phyloP scores from a whole-genome alignment of 23 red algal genomes.

The Cyanidiococcus yangmingshanensis region DNA sequence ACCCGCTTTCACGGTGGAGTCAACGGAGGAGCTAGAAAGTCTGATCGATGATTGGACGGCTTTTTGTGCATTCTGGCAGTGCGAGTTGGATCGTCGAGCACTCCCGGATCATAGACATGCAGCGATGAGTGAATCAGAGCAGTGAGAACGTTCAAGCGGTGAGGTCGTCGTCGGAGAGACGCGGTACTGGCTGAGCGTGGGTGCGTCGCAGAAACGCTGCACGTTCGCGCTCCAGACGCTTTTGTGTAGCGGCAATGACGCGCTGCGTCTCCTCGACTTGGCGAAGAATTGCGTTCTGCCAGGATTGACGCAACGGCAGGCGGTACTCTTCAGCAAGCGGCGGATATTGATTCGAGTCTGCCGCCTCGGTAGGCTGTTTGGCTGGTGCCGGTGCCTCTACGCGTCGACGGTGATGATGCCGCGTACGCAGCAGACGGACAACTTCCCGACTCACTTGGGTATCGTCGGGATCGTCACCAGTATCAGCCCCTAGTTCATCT shows the following conservation, averaged over 20 bases:
- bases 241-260: conserved; percentile 11
- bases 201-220: conserved; percentile 3
- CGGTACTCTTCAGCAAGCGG: not conserved
- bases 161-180: not conserved
- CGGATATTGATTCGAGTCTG: not conserved
- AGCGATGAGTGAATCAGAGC: no score
- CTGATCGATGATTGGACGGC: no score
- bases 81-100: no score
- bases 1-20: no score
- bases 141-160: not conserved
- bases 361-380: not conserved
- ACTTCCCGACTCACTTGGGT: not conserved
- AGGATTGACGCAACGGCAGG: not conserved
- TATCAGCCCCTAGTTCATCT: no score
- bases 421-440: not conserved
- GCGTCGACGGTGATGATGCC: conserved; percentile 10
- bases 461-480: not conserved
- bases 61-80: no score
- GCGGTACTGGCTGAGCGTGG: not conserved
- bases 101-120: no score
- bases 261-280: conserved; percentile 18
- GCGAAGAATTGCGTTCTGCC: conserved; percentile 9
- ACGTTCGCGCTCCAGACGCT: conserved; percentile 12
- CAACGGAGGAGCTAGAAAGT: no score
- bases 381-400: not conserved